A percentile compares a stretch with the other conserved stretches of the same genome.
phyloP scores from a whole-genome alignment of 2,329 filamentous ascomycete genomes.

The Apiospora saccharicola region DNA sequence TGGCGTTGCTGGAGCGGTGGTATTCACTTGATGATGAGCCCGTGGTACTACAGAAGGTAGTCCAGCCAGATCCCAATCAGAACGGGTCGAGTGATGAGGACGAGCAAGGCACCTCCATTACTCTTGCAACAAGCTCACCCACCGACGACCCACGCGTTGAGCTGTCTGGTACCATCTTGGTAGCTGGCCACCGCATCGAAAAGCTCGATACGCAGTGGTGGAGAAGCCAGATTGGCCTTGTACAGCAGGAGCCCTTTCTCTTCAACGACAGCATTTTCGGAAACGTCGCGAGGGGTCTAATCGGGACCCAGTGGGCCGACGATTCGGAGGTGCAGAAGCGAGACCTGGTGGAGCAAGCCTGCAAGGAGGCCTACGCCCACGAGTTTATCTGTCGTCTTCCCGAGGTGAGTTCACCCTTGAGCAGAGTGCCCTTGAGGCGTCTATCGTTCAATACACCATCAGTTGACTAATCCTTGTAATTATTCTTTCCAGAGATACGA shows the following conservation, averaged over 20 bases:
- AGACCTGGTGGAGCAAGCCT: slow-evolving; percentile 66
- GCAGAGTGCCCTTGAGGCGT: slow-evolving; percentile 40
- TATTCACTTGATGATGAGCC: slow-evolving; percentile 63
- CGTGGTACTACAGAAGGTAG: slow-evolving; percentile 55
- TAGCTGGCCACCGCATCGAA: slow-evolving; percentile 57
- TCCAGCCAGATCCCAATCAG: slow-evolving; percentile 57
- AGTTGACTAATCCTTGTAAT: slow-evolving; percentile 29
- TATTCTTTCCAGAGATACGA: slow-evolving; percentile 60
- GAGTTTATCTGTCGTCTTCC: slow-evolving; percentile 70
- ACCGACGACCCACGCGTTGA: slow-evolving; percentile 39
- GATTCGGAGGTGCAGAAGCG: slow-evolving; percentile 58
- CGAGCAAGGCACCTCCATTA: neutral
- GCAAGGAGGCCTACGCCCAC: slow-evolving; percentile 68
- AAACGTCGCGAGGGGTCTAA: slow-evolving; percentile 69
- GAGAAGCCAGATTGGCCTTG: slow-evolving; percentile 65
- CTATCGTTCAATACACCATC: too few relatives aligned
- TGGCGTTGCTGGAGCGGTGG: slow-evolving; percentile 58
- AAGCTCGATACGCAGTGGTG: slow-evolving; percentile 67
- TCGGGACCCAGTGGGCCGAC: slow-evolving; percentile 57
- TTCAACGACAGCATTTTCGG: slow-evolving; percentile 68
- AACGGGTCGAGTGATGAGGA: slow-evolving; percentile 42
- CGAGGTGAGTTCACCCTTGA: slow-evolving; percentile 50
- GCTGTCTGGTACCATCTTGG: slow-evolving; percentile 53
- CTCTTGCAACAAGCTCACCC: slow-evolving; percentile 37
- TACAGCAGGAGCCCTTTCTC: slow-evolving; percentile 74